Percentiles rank a stretch among this genome's conserved stretches.
Conservation (phyloP, 345 rosid species). For the Leavenworthia alabamica region DNA sequence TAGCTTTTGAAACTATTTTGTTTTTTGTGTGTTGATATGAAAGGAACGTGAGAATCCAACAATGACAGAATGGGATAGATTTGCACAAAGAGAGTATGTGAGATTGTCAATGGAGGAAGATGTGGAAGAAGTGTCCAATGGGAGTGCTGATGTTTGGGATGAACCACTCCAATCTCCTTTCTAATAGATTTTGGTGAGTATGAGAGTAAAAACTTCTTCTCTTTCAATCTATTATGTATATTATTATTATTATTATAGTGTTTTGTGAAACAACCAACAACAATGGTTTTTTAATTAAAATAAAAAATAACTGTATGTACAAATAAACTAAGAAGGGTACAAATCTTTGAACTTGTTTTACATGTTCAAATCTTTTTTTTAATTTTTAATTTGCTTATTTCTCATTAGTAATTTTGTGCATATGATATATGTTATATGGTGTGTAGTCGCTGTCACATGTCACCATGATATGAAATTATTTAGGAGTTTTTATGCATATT, state of each 20-base stretch:
- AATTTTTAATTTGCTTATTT: neutral
- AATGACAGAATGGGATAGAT: slow-evolving; percentile 72
- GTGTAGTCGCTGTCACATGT: too few species aligned
- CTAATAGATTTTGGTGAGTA: slow-evolving; percentile 19
- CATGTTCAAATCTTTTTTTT: neutral
- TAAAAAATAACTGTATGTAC: slow-evolving; percentile 6
- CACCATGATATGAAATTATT: neutral
- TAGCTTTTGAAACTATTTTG: neutral
- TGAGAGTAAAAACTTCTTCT: neutral
- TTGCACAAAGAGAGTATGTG: slow-evolving; percentile 64
- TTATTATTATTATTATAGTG: slow-evolving; percentile 19
- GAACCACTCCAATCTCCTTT: slow-evolving; percentile 65
- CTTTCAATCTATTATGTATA: slow-evolving; percentile 15
- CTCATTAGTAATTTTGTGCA: neutral
- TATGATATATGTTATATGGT: neutral
- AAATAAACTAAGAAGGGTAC: neutral
- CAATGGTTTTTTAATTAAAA: neutral
- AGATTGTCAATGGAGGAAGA: slow-evolving; percentile 77
- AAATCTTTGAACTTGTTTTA: neutral
- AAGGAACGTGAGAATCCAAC: slow-evolving; percentile 67
- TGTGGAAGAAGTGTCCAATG: slow-evolving; percentile 68
- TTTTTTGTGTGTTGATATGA: neutral
- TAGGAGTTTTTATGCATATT: neutral
- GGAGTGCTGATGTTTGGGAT: slow-evolving; percentile 68
- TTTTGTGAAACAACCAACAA: slow-evolving; percentile 22